Conservation (phyloP, 371 early-diverging fungal species). For the Thermomucor indicae-seudaticae region DNA sequence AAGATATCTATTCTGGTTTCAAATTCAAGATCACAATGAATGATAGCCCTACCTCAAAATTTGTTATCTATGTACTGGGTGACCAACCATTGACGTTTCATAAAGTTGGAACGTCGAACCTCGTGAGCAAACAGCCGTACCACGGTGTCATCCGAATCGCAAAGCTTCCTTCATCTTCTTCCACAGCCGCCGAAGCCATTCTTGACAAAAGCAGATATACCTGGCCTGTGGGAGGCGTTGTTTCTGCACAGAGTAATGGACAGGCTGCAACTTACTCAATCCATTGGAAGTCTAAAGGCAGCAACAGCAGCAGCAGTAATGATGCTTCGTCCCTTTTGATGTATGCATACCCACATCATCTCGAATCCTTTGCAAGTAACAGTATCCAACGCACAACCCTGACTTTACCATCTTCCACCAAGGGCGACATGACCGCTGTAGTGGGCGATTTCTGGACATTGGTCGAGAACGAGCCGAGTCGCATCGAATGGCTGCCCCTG, state of each 20-base stretch:
- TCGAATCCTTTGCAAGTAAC: conserved; percentile 24
- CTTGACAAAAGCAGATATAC: conserved; percentile 39
- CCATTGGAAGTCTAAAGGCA: conserved; percentile 39
- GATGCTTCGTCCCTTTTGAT: conserved; percentile 19
- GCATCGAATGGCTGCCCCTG: conserved; percentile 35
- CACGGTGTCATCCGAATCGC: conserved; percentile 49
- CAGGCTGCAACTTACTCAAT: conserved; percentile 37
- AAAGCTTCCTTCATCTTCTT: conserved; percentile 43
- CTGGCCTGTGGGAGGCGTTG: conserved; percentile 45
- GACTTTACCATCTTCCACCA: conserved; percentile 44
- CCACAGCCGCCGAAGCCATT: conserved; percentile 22
- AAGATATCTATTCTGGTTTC: conserved; percentile 15
- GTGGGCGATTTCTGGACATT: conserved; percentile 56
- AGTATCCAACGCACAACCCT: conserved; percentile 13
- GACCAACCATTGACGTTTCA: conserved; percentile 20
- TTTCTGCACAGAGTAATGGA: conserved; percentile 6
- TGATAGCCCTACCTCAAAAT: conserved; percentile 29
- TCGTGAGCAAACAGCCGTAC: conserved; percentile 24
- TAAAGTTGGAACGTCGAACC: conserved; percentile 11
- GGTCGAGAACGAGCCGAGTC: conserved; percentile 33
- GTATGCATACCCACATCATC: conserved; percentile 60
- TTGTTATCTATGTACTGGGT: conserved; percentile 38
- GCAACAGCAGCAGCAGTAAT: conserved; percentile 5
- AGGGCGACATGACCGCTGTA: conserved; percentile 67
- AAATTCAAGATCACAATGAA: conserved; percentile 40